phyloP scores from a whole-genome alignment of 1,284 basidiomycete species.

The Ceratobasidium papillatum region DNA sequence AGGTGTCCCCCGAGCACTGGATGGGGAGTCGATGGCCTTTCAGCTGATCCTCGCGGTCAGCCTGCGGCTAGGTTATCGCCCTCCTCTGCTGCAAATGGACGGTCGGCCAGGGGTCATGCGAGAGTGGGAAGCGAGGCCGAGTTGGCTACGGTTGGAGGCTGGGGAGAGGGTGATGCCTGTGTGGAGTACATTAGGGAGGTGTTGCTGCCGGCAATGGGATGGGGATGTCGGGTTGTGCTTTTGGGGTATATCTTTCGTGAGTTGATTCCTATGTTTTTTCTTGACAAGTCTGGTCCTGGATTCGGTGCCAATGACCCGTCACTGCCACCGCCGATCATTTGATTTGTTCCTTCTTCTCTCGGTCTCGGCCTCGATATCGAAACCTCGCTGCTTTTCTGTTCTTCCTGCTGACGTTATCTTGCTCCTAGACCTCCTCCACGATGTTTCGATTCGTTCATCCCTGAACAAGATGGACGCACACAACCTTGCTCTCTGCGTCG shows the following conservation, averaged over 20 bases:
- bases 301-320: not conserved
- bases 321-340: constrained; percentile 2
- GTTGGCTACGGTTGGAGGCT: constrained; percentile 35
- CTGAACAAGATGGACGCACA: constrained; percentile 83
- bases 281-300: not conserved
- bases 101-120: constrained; percentile 18
- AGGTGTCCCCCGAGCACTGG: constrained; percentile 63
- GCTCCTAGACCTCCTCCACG: constrained; percentile 73
- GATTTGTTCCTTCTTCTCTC: not conserved
- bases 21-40: constrained; percentile 33
- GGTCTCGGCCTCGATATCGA: not conserved
- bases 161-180: constrained; percentile 45
- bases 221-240: constrained; percentile 71
- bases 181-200: constrained; percentile 71
- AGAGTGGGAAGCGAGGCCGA: constrained; percentile 36
- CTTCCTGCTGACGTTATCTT: constrained; percentile 23
- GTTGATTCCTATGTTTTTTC: constrained; percentile 49
- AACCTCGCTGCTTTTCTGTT: not conserved
- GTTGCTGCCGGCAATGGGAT: constrained; percentile 70
- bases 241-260: constrained; percentile 75
- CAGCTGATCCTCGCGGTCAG: constrained; percentile 26
- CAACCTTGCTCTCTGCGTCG: constrained; percentile 80
- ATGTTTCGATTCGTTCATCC: constrained; percentile 70
- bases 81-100: not conserved
- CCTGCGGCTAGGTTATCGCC: not conserved